Evolutionary conservation across 2,329 filamentous ascomycete species (phyloP).

Genomic region (Mycosphaerella arachidis): DNA sequence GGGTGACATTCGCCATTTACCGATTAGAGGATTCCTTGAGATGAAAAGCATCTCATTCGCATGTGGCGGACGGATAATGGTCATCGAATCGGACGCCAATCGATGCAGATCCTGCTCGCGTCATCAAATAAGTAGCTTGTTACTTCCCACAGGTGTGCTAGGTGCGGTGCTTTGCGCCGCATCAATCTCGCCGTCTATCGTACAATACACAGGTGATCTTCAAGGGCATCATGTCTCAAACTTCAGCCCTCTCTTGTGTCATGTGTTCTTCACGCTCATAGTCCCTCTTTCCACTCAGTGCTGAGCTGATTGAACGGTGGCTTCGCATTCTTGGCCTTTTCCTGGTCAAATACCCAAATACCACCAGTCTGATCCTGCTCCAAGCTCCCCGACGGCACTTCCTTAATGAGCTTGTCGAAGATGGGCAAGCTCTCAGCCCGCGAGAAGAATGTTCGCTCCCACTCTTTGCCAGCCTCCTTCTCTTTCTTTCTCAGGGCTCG

Average conservation of each 20-base stretch:
- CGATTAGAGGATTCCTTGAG: too few relatives aligned
- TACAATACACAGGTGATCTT: not conserved
- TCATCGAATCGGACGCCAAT: too few relatives aligned
- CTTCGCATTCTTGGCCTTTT: conserved; percentile 41
- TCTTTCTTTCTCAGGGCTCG: conserved; percentile 71
- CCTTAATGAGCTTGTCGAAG: conserved; percentile 46
- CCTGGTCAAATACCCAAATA: conserved; percentile 63
- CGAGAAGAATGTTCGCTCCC: conserved; percentile 81
- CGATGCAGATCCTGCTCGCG: too few relatives aligned
- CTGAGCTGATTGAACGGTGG: conserved; percentile 28
- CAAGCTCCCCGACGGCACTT: conserved; percentile 40
- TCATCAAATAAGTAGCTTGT: too few relatives aligned
- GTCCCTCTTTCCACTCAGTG: conserved; percentile 25
- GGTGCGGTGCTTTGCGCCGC: not conserved
- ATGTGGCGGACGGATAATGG: too few relatives aligned
- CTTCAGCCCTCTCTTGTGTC: not conserved
- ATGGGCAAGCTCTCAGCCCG: conserved; percentile 36
- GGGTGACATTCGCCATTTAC: too few relatives aligned
- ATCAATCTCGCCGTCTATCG: not conserved
- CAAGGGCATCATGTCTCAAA: not conserved
- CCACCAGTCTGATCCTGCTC: conserved; percentile 65
- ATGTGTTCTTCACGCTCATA: conserved; percentile 5
- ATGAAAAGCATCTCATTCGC: too few relatives aligned
- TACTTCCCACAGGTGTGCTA: not conserved
- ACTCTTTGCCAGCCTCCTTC: conserved; percentile 66